phyloP scores from a whole-genome alignment of 78 protist genomes.

The Creolimax fragrantissima region DNA sequence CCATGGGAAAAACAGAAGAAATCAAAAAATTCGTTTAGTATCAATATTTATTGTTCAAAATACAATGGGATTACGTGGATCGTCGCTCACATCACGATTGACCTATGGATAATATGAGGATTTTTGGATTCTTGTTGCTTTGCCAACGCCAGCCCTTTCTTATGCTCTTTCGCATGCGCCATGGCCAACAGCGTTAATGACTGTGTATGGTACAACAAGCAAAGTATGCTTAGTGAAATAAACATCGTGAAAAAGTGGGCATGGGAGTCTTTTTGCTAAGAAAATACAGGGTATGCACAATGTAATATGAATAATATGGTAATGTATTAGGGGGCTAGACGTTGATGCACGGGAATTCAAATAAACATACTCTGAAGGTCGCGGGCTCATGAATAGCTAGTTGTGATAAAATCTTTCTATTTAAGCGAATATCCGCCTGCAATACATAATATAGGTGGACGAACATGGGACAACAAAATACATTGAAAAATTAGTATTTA shows the following conservation, averaged over 20 bases:
- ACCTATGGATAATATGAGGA: neutral
- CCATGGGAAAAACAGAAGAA: too few relatives aligned
- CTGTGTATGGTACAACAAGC: neutral
- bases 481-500: too few relatives aligned
- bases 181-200: neutral
- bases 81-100: too few relatives aligned
- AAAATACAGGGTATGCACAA: neutral
- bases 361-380: neutral
- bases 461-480: neutral
- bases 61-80: too few relatives aligned
- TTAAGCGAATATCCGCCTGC: neutral
- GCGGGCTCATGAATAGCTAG: constrained; percentile 1
- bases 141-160: neutral
- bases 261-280: neutral
- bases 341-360: neutral
- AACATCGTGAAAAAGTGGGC: neutral
- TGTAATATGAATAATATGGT: neutral
- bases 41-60: too few relatives aligned
- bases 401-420: neutral
- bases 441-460: neutral
- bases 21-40: too few relatives aligned
- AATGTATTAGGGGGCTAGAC: neutral
- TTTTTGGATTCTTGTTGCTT: neutral
- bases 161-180: neutral
- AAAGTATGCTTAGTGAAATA: neutral